Evolutionary conservation across 2,329 filamentous ascomycete species (phyloP).

Genomic region (Sclerotinia trifoliorum): DNA sequence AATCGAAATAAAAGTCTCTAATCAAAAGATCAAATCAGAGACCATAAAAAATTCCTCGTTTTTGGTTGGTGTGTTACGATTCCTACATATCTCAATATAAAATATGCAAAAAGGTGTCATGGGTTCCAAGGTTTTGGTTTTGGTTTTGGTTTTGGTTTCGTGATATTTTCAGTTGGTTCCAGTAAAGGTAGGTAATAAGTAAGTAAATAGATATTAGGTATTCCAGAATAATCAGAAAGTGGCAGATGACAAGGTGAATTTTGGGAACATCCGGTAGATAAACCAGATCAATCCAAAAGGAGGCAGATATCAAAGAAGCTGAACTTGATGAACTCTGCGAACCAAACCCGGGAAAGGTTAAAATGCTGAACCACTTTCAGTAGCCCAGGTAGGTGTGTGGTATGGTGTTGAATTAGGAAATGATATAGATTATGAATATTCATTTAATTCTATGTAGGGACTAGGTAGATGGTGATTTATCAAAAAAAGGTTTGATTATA

Average conservation of each 20-base stretch:
- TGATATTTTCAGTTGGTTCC: background rate
- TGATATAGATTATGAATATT: background rate
- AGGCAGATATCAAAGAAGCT: background rate
- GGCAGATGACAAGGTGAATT: background rate
- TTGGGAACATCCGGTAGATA: too few relatives aligned
- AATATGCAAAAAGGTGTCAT: conserved; percentile 13
- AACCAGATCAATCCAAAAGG: too few relatives aligned
- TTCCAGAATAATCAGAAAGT: background rate
- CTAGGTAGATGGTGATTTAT: background rate
- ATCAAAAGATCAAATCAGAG: conserved; percentile 2
- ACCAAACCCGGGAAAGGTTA: background rate
- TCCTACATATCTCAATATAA: conserved; percentile 11
- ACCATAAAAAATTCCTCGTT: conserved; percentile 2
- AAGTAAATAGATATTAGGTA: background rate
- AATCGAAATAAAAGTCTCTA: background rate
- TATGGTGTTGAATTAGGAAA: background rate
- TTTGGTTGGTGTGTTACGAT: conserved; percentile 14
- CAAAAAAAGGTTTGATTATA: background rate
- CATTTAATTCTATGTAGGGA: background rate
- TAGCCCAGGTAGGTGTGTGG: too few relatives aligned
- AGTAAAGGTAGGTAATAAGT: background rate
- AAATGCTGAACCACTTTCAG: background rate
- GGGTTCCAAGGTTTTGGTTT: conserved; percentile 3
- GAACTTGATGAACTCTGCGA: background rate
- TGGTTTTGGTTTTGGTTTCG: background rate